Evolutionary conservation across 2,329 filamentous ascomycete genomes (phyloP).

Genomic region (Decorospora gaudefroyi): DNA sequence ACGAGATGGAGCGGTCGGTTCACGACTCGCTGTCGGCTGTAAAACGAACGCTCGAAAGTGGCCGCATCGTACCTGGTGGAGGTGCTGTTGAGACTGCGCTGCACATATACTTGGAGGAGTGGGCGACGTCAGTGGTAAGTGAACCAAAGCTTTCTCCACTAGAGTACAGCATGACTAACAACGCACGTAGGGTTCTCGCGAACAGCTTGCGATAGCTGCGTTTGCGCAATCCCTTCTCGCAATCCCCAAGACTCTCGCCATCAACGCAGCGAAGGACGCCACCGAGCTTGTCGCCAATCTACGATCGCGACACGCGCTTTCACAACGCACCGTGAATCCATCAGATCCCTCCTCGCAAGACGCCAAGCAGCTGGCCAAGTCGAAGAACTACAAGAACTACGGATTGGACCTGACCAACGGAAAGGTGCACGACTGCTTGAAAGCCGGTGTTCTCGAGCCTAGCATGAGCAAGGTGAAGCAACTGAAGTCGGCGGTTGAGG

Average conservation of each 20-base stretch:
- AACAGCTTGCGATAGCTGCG: conserved; percentile 96
- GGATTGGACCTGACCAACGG: conserved; percentile 88
- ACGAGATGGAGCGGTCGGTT: conserved; percentile 98
- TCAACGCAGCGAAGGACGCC: conserved; percentile 96
- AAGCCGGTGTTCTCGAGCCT: conserved; percentile 92
- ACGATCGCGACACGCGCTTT: conserved; percentile 89
- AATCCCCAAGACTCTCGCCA: conserved; percentile 93
- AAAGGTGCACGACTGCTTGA: conserved; percentile 89
- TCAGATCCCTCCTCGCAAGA: conserved; percentile 69
- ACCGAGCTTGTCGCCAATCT: conserved; percentile 95
- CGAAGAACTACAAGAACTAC: conserved; percentile 99
- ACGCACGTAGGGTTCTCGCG: conserved; percentile 70
- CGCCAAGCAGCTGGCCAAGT: conserved; percentile 85
- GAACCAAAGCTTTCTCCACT: background rate
- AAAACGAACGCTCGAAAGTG: conserved; percentile 95
- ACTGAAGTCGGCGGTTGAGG: conserved; percentile 97
- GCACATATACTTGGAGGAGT: conserved; percentile 99
- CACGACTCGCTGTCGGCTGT: conserved; percentile 97
- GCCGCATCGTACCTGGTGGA: conserved; percentile 93
- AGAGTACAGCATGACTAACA: conserved; percentile 9
- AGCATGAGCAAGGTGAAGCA: conserved; percentile 98
- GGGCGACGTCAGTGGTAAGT: conserved; percentile 87
- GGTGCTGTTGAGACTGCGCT: conserved; percentile 98
- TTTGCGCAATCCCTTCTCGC: conserved; percentile 93
- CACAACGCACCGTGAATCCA: conserved; percentile 76